Evolutionary conservation across 164 flowering plant species (phyloP), one percentile per base, ranked within the genome.

Genomic region (Nelumbo lutea): DNA sequence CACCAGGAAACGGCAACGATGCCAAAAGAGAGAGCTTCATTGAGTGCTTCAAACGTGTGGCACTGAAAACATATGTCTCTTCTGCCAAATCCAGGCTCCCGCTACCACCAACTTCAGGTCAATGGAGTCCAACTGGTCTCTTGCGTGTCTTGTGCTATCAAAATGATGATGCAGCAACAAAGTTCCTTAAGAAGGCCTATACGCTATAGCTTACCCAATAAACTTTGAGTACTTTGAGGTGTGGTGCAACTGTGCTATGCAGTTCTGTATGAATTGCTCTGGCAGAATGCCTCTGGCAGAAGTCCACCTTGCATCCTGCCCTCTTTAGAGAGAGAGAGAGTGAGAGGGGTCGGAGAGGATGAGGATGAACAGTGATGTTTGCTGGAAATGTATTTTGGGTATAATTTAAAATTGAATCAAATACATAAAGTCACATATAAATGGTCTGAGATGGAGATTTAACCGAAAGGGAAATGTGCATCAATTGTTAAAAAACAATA

Each of bases 141-240:
- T 68, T 93, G 56, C 77, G 96, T 3, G 83, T 93, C 65, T 66
- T 93, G 65, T 91, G 98, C 73, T 70, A 86, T 66, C 79, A 96
- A 57, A 76, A 83, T 69, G 98, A 91, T 55, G 88, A 86, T 48
- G 72, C 67, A 9, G 92, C 98, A 2, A 67, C 89, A 0, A 88
- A 80, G 76, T 93, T 91, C 74, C 87, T 93, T 0, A 93, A 87
- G 83, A 91, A 86, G 79, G 79, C 81, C n/a, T n/a, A n/a, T n/a
- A n/a, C n/a, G n/a, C 3, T 93, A 83, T 78, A 79, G 81, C 77
- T 78, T 91, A 71, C 95, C 96, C 0, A 93, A 78, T 81, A 88
- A 88, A 79, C 77, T 87, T 14, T 86, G 69, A 75, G 60, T 14
- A 43, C 4, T 39, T 57, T 10, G 55, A 42, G 63, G 56, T 59